Conservation (phyloP, 2,329 filamentous ascomycete genomes). For the Ophiostoma australiae region DNA sequence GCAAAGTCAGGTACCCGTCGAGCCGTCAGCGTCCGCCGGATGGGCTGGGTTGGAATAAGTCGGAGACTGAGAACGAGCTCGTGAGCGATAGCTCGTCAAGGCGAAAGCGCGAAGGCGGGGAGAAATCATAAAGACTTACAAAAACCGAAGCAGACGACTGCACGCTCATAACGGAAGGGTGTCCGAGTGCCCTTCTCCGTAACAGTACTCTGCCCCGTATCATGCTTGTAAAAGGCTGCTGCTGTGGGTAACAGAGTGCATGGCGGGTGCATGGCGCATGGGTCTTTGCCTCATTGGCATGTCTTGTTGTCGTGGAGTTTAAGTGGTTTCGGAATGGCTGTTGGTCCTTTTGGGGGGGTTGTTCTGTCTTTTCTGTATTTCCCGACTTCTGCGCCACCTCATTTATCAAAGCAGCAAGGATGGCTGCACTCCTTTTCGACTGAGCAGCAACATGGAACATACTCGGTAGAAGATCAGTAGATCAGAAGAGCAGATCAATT, state of each 20-base stretch:
- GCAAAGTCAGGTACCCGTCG: neutral
- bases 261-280: slow-evolving; percentile 7
- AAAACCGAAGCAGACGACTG: neutral
- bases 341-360: neutral
- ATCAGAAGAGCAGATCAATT: neutral
- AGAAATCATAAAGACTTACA: neutral
- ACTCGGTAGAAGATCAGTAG: no score
- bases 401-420: neutral
- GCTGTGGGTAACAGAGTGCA: neutral
- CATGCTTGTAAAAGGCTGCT: neutral
- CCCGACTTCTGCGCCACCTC: slow-evolving; percentile 4
- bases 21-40: neutral
- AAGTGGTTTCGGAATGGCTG: neutral
- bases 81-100: neutral
- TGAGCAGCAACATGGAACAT: neutral
- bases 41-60: no score
- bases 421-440: neutral
- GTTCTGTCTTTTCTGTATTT: neutral
- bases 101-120: neutral
- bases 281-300: slow-evolving; percentile 10
- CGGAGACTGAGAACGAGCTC: no score
- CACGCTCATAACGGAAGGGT: neutral
- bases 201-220: neutral
- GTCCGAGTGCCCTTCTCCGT: neutral
- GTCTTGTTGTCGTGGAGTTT: neutral